Base-by-base conservation (phyloP, 116 monocot genomes). In the Zostera marina region DNA sequence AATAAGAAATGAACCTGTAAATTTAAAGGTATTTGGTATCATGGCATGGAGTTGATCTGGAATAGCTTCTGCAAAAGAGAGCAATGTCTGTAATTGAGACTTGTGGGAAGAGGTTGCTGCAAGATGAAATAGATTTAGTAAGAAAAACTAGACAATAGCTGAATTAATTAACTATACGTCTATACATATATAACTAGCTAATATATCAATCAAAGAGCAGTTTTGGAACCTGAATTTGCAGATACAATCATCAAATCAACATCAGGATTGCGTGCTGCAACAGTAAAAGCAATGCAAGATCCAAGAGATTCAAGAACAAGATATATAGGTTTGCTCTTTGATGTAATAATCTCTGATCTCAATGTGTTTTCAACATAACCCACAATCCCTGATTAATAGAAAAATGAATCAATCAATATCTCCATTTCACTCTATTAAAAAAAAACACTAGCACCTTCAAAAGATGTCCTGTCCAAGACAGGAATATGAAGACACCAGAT, bases 401-500 rank as follows among this genome's bases (percentile, higher is more conserved):
- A 40, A 7, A 42, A 46, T 67, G 20, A 42, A 59, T 12, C 13
- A 42, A n/a, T 5, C 22, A 43, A 14, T 21, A 20, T 42, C 9
- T 20, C 21, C 13, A 13, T 41, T 41, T 15, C 26, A 21, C 11
- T 32, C 17, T 7, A 64, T 53, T 6, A 14, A 14, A 42, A 15
- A 8, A 13, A 53, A 22, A 53, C 14, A 4, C 16, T 42, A 20
- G 45, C 10, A 91, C 91, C 91, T 79, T 82, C 68, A 59, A 91
- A 85, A 55, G 91, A 45, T 42, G 79, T 91, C 32, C 77, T 62
- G 57, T 91, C 85, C 56, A 56, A 66, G 25, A 77, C 77, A 11
- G 91, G 91, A 73, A 85, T 85, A 65, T 91, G 91, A 67, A 91
- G 72, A 62, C 91, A 91, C 91, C 91, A 85, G 19, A 91, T 48